Evolutionary conservation across 2,329 filamentous ascomycete genomes (phyloP).

Genomic region (Xylariaceae sp.): DNA sequence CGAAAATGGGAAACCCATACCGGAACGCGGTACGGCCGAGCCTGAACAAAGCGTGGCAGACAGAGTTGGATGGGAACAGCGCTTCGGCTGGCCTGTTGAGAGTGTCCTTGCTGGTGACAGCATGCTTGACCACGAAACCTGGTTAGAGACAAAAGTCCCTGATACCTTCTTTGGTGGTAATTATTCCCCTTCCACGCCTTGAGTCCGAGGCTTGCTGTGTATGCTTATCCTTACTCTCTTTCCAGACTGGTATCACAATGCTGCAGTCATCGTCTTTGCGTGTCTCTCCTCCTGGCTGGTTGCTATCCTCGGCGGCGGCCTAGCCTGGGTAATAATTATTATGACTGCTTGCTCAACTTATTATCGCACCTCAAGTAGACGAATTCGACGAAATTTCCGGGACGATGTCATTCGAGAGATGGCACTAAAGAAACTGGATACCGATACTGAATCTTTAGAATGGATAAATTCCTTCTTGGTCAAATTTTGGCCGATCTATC

Average conservation of each 20-base stretch:
- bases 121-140: constrained; percentile 81
- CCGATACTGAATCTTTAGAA: constrained; percentile 86
- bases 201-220: background rate
- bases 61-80: constrained; percentile 81
- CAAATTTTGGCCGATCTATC: constrained; percentile 99
- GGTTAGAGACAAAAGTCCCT: constrained; percentile 75
- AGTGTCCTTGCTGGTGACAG: constrained; percentile 57
- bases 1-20: constrained; percentile 44
- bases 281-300: constrained; percentile 88
- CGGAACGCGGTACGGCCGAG: constrained; percentile 49
- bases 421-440: constrained; percentile 81
- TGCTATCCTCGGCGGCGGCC: constrained; percentile 80
- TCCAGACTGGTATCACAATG: constrained; percentile 95
- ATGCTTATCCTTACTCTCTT: constrained; percentile 12
- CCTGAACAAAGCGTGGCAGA: constrained; percentile 52
- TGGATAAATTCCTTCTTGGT: constrained; percentile 99
- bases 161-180: constrained; percentile 87
- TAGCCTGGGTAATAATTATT: constrained; percentile 89
- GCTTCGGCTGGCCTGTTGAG: constrained; percentile 68
- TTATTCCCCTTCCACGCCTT: constrained; percentile 26
- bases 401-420: constrained; percentile 90
- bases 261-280: constrained; percentile 88
- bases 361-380: constrained; percentile 90
- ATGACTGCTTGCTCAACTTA: constrained; percentile 93
- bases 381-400: constrained; percentile 90